Base-by-base conservation (phyloP, 495 filamentous ascomycete genomes). In the Annulohypoxylon stygium region DNA sequence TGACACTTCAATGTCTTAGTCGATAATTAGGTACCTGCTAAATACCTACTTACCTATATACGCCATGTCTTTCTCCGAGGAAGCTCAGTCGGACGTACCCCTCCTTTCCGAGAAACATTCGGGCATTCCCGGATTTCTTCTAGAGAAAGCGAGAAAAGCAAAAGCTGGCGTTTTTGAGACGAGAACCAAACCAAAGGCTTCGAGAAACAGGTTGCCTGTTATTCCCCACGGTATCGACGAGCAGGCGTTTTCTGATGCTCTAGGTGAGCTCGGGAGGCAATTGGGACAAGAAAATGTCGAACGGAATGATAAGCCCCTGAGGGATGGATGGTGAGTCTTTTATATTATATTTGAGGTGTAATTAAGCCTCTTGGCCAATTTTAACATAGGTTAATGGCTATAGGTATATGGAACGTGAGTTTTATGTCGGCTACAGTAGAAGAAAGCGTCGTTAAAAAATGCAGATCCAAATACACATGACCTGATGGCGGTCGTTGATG, bases 401-500 rank as follows among this genome's bases (percentile, higher is more conserved):
- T 64, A 81, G 79, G 79, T 86, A 87, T 57, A 82, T 87, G 81
- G 86, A 87, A 67, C 85, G 76, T 82, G 30, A 69, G 79, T 25
- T 68, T 48, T 23, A 4, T 8, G 2, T 18, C 9, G 30, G 66
- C 14, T 23, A 23, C 20, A 23, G 2, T 8, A 7, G 34, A 30
- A 0, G 36, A 39, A 3, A 11, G 37, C 3, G 8, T 39, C 2
- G 16, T 59, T 70, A 51, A 75, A 18, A 36, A 2, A 39, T 34
- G 0, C 18, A 82, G 80, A 83, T 57, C 79, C 79, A 6, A 85
- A 88, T 61, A 86, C 85, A 2, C 87, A 90, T 76, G 87, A 88
- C 75, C 79, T 85, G 66, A 85, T 84, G 76, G 78, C 85, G 54
- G 75, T 89, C 26, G 62, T 86, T 45, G 83, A 86, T 39, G 80